These are phyloP conservation scores for Ganoderma lingzhi DNA, from an alignment of 1,284 basidiomycete species.

Conservation along the genomic window DNA sequence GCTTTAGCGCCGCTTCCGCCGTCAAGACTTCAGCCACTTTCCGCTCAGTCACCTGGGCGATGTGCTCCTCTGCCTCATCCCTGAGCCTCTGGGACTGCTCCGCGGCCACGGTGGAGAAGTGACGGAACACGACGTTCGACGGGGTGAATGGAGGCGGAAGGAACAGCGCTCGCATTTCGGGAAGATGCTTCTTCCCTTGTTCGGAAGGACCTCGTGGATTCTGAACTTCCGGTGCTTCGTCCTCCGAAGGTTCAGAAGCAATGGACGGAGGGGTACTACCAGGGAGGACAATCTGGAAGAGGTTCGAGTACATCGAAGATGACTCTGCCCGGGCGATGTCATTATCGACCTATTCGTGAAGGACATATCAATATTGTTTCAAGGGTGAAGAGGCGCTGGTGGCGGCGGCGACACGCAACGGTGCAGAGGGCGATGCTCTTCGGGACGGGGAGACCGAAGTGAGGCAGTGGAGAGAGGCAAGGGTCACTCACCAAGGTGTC, in stretches of 20 bases:
- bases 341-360: slow-evolving; percentile 53
- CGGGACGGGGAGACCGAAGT: neutral
- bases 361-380: slow-evolving; percentile 24
- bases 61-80: slow-evolving; percentile 63
- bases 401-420: slow-evolving; percentile 23
- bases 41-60: slow-evolving; percentile 60
- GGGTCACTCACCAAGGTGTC: slow-evolving; percentile 68
- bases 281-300: slow-evolving; percentile 63
- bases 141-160: slow-evolving; percentile 80
- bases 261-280: slow-evolving; percentile 36
- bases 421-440: slow-evolving; percentile 15
- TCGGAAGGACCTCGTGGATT: slow-evolving; percentile 36
- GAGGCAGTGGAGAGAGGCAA: slow-evolving; percentile 6
- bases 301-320: slow-evolving; percentile 58
- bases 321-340: slow-evolving; percentile 52
- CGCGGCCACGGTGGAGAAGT: slow-evolving; percentile 66
- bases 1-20: slow-evolving; percentile 61
- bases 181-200: slow-evolving; percentile 40
- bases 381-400: slow-evolving; percentile 16
- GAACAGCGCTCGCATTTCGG: slow-evolving; percentile 59
- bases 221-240: slow-evolving; percentile 31
- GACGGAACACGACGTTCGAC: slow-evolving; percentile 73
- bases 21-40: slow-evolving; percentile 66
- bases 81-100: slow-evolving; percentile 64
- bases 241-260: slow-evolving; percentile 23